These are phyloP conservation scores for Dictyostelium brefeldianum DNA, from an alignment of 78 protist genomes.

Conservation along the genomic window DNA sequence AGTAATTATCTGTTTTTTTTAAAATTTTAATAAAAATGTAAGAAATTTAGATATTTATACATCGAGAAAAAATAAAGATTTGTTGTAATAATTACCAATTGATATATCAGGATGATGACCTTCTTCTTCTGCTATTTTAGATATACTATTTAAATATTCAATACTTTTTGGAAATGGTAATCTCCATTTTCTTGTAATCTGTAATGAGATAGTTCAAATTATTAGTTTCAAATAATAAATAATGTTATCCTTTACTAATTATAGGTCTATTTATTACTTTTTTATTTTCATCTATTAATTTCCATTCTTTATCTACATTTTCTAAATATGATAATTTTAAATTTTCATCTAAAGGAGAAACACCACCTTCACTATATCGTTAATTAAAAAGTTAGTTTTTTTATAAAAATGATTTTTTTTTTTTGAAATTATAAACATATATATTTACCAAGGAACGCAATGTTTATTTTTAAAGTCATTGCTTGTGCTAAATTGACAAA, in stretches of 20 bases:
- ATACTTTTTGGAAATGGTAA: slow-evolving; percentile 48
- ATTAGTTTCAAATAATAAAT: too few relatives aligned
- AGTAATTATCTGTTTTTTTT: slow-evolving; percentile 19
- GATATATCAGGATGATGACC: slow-evolving; percentile 72
- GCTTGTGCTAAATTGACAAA: not conserved
- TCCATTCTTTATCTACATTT: not conserved
- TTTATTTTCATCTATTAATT: not conserved
- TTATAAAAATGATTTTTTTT: too few relatives aligned
- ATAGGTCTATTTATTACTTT: not conserved
- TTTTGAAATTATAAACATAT: too few relatives aligned
- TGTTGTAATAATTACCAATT: slow-evolving; percentile 26
- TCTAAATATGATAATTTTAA: not conserved
- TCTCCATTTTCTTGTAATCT: slow-evolving; percentile 60
- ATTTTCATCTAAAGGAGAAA: not conserved
- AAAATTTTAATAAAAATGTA: too few relatives aligned
- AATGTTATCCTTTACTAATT: too few relatives aligned
- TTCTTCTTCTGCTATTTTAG: slow-evolving; percentile 42
- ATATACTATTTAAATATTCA: not conserved
- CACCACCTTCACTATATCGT: not conserved
- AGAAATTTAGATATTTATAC: too few relatives aligned
- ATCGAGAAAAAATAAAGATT: too few relatives aligned
- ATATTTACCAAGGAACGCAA: not conserved
- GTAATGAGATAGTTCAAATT: too few relatives aligned
- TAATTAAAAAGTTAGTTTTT: not conserved
- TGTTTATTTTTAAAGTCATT: not conserved